phyloP scores from a whole-genome alignment of 192 early-diverging fungal species.

The Mortierella alpina region DNA sequence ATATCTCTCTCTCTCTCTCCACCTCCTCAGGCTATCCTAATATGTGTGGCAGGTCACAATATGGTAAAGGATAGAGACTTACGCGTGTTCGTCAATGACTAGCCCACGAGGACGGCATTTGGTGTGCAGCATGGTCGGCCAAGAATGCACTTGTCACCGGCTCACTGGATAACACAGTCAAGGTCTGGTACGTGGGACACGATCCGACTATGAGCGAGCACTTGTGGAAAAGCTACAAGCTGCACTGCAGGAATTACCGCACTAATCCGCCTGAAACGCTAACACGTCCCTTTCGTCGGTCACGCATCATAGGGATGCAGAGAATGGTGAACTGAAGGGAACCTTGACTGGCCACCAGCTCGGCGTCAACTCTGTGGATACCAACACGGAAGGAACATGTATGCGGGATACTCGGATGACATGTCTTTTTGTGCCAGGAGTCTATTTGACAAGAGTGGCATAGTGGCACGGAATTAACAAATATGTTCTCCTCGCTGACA shows the following conservation, averaged over 20 bases:
- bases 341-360: slow-evolving; percentile 81
- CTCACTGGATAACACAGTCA: slow-evolving; percentile 82
- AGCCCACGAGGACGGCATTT: slow-evolving; percentile 89
- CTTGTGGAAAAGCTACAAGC: neutral
- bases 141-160: slow-evolving; percentile 75
- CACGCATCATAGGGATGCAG: slow-evolving; percentile 64
- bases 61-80: neutral
- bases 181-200: slow-evolving; percentile 73
- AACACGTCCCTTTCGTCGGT: neutral
- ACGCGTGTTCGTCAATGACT: neutral
- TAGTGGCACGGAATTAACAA: neutral
- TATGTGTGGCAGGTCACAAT: neutral
- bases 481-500: neutral
- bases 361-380: slow-evolving; percentile 81
- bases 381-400: slow-evolving; percentile 67
- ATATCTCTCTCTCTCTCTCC: neutral
- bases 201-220: too few relatives aligned
- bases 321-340: slow-evolving; percentile 60
- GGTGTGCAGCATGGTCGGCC: slow-evolving; percentile 83
- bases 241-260: too few relatives aligned
- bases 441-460: neutral
- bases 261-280: neutral
- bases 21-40: neutral
- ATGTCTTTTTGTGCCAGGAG: neutral
- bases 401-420: slow-evolving; percentile 3